Evolutionary conservation across 2,329 filamentous ascomycete species (phyloP).

Genomic region (Neurospora sp.): DNA sequence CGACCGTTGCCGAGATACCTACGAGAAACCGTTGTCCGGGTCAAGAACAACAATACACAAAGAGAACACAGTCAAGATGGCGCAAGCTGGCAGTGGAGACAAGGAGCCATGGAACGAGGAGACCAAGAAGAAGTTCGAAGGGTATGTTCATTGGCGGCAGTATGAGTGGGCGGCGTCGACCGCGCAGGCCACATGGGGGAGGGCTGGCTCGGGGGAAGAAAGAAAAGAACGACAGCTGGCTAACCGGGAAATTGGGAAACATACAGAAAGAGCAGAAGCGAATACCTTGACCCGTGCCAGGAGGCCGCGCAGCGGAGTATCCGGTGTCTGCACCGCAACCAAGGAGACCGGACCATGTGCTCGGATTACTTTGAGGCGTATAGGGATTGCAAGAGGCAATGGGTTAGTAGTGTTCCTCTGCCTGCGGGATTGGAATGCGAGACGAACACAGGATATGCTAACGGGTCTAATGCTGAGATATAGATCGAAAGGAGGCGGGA

Average conservation of each 20-base stretch:
- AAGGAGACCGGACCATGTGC: conserved; percentile 81
- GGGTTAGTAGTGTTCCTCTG: conserved; percentile 48
- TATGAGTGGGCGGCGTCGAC: neutral
- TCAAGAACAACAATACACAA: neutral
- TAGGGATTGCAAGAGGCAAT: conserved; percentile 87
- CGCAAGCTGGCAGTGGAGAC: conserved; percentile 13
- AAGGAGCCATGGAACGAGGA: conserved; percentile 45
- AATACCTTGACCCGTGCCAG: conserved; percentile 93
- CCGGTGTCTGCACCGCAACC: conserved; percentile 80
- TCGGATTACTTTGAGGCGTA: conserved; percentile 94
- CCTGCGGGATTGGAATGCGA: neutral
- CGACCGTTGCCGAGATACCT: neutral
- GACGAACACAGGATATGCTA: neutral
- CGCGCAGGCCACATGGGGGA: neutral
- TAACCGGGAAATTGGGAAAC: conserved; percentile 6
- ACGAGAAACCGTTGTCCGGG: neutral
- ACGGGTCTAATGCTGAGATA: neutral
- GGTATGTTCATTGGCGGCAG: conserved; percentile 31
- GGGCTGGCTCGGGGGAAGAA: neutral
- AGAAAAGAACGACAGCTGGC: neutral
- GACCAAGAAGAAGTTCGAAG: conserved; percentile 54
- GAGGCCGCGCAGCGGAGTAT: conserved; percentile 81
- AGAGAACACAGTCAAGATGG: neutral
- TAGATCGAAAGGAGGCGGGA: conserved; percentile 22
- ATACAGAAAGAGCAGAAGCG: conserved; percentile 71